Conservation (phyloP, 176 grass and related monocot genomes). For the Avena sativa region DNA sequence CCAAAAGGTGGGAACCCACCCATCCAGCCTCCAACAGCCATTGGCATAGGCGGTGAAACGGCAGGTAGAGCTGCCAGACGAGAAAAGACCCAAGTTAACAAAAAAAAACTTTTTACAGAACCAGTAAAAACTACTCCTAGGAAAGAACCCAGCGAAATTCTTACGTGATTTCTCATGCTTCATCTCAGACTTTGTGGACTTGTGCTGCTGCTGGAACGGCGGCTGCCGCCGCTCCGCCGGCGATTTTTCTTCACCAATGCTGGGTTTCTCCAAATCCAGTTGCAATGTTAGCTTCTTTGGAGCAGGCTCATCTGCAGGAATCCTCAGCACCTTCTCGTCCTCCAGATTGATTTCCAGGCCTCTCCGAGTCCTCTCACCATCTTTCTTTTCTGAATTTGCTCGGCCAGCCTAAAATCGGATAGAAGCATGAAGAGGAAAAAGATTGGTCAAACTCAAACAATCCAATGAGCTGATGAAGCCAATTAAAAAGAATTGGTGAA, state of each 20-base stretch:
- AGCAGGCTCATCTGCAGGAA: conserved; percentile 41
- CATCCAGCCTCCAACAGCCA: conserved; percentile 78
- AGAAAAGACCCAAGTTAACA: conserved; percentile 11
- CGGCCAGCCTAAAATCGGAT: conserved; percentile 47
- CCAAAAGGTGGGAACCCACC: conserved; percentile 80
- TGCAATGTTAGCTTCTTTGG: conserved; percentile 74
- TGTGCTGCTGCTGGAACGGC: conserved; percentile 46
- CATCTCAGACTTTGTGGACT: conserved; percentile 64
- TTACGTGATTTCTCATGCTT: conserved; percentile 88
- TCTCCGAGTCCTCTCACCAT: conserved; percentile 54
- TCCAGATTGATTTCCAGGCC: conserved; percentile 59
- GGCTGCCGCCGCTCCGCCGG: conserved; percentile 45
- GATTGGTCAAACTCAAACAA: conserved; percentile 45
- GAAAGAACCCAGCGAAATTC: conserved; percentile 32
- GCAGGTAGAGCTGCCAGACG: conserved; percentile 55
- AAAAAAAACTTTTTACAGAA: neutral
- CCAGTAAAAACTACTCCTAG: conserved; percentile 1
- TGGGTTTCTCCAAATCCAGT: conserved; percentile 89
- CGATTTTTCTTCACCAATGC: conserved; percentile 52
- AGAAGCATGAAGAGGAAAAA: neutral
- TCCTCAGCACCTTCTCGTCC: conserved; percentile 60
- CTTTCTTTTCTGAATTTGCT: conserved; percentile 65
- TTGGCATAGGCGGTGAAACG: conserved; percentile 65
- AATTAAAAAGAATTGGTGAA: conserved; percentile 47
- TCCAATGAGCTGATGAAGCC: conserved; percentile 33